Evolutionary conservation across 345 rosid species (phyloP), one percentile per base, ranked within the genome.

Genomic region (Camelina laxa): DNA sequence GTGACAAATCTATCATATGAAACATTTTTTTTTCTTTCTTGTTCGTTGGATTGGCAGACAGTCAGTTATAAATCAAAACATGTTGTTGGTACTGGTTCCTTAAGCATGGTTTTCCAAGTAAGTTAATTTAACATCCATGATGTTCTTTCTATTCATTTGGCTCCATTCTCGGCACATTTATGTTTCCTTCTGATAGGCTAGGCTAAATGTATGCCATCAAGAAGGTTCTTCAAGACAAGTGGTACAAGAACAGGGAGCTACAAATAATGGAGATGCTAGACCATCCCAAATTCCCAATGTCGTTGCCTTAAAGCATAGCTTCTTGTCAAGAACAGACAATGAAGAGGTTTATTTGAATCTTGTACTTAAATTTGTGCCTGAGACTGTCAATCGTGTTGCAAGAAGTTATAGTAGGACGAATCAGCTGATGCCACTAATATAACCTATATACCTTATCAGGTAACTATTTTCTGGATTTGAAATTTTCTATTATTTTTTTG

Each of bases 231-330:
- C 96, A 92, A 83, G 98, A 92, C 84, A 92, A 90, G 80, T 89
- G 98, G 56, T 92, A 92, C 81, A 92, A 92, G 87, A 92, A 92
- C 72, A 84, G 98, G 81, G 98, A 92, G 81, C 76, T 92, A 24
- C 96, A 90, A 75, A 92, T 90, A 67, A 92, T 90, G 94, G 96
- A 92, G 83, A 90, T 92, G 98, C 74, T 92, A 81, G 96, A 90
- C 83, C 96, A 92, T 83, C 98, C 98, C n/a, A n/a, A n/a, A n/a
- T n/a, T n/a, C n/a, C n/a, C 65, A 92, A 92, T 85, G 82, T 90
- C 5, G 98, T 92, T 81, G 84, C 89, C 62, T 87, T 89, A 69
- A 89, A 89, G 81, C 92, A 90, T 73, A 85, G 88, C 78, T 92
- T 90, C 88, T 92, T 85, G 77, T 90, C 98, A 39, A 88, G 87